Evolutionary conservation across 306 rosid genomes (phyloP), one percentile per base, ranked within the genome.

Genomic region (Cicer arietinum): DNA sequence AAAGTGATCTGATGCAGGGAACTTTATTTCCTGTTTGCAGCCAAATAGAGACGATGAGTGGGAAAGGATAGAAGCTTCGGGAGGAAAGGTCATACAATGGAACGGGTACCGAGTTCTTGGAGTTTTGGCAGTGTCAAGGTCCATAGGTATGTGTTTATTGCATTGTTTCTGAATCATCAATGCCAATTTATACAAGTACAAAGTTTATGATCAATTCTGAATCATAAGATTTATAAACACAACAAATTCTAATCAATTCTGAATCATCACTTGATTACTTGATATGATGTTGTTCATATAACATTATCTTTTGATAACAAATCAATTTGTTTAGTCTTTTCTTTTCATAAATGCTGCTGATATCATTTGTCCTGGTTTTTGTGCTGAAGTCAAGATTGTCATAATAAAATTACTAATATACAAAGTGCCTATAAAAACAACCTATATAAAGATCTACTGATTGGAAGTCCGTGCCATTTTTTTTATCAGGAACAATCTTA

Each of bases 41-140:
- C 96, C 97, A 67, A 77, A 84, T 72, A 86, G 93, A 81, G 92
- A 89, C 42, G 97, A 90, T 60, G 96, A 91, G 45, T 77, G 64
- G 81, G 86, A 78, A 46, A 86, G 97, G 78, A 89, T 89, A 80
- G 97, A 91, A 83, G 89, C 88, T 54, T 81, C 93, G 4, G 95
- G 96, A 79, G 97, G 97, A 76, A 91, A 69, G 83, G 68, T 91
- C 69, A 91, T 91, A 77, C 93, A 88, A 40, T 91, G 97, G 97
- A 80, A 88, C 8, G 95, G 97, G 6, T 86, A 82, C 76, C 84
- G 95, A 51, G 91, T 91, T 54, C 85, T 88, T 6, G 97, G 97
- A 40, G 97, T 91, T 80, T 88, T 89, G 61, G 97, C 97, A 18
- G 89, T 86, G 85, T 89, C 97, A 74, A 87, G 97, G 56, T 88